These are phyloP conservation scores for Candida wancherniae DNA, from an alignment of 805 yeast genomes.

Conservation along the genomic window DNA sequence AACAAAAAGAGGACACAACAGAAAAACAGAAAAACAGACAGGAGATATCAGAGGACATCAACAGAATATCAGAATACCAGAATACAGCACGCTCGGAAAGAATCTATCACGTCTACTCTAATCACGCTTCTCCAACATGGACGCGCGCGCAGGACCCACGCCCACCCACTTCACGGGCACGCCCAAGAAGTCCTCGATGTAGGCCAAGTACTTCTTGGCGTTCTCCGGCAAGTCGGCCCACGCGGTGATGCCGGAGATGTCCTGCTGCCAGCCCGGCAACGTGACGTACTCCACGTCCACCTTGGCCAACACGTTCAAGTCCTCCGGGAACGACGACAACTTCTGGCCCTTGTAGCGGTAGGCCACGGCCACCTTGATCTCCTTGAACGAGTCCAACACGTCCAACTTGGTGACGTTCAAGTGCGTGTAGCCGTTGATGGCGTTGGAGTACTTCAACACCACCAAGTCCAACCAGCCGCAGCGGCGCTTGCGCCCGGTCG, in stretches of 20 bases:
- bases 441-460: conserved; percentile 83
- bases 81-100: no score
- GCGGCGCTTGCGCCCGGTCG: conserved; percentile 98
- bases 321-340: conserved; percentile 86
- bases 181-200: conserved; percentile 75
- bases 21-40: no score
- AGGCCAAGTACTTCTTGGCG: conserved; percentile 79
- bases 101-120: no score
- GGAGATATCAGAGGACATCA: no score
- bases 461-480: conserved; percentile 99
- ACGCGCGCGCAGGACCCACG: conserved; percentile 95
- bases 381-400: conserved; percentile 85
- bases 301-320: conserved; percentile 71
- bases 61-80: no score
- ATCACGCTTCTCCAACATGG: conserved; percentile 75
- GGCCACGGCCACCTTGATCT: conserved; percentile 81
- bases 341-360: conserved; percentile 76
- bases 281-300: conserved; percentile 91
- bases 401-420: conserved; percentile 94
- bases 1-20: no score
- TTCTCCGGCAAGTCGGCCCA: conserved; percentile 82
- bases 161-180: conserved; percentile 97
- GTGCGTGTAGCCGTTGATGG: conserved; percentile 92
- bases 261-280: conserved; percentile 90
- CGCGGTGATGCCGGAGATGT: conserved; percentile 64